phyloP scores from a whole-genome alignment of 192 early-diverging fungal species.

The Dissophora globulifera region DNA sequence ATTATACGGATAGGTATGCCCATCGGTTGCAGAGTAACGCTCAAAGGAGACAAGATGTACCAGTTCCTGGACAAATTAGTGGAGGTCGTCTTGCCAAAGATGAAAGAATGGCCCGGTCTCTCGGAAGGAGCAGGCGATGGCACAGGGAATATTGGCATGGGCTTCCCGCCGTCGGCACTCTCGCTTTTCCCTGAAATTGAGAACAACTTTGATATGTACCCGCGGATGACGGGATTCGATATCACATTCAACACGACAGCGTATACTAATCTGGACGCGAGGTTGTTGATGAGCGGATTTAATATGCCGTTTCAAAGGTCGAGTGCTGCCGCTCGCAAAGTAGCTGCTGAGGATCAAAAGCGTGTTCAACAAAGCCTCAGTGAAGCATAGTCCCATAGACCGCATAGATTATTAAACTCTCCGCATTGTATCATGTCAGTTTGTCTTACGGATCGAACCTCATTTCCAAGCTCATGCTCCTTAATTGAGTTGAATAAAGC shows the following conservation, averaged over 20 bases:
- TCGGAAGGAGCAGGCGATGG: constrained; percentile 79
- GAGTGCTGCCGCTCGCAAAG: constrained; percentile 8
- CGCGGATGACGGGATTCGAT: constrained; percentile 87
- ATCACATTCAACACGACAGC: constrained; percentile 89
- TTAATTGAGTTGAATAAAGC: no score
- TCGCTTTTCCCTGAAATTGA: constrained; percentile 98
- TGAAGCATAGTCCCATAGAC: no score
- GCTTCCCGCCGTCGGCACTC: constrained; percentile 84
- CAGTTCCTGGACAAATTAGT: constrained; percentile 94
- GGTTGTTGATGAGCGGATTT: constrained; percentile 88
- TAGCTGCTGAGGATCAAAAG: neutral
- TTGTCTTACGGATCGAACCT: no score
- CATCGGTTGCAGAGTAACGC: constrained; percentile 82
- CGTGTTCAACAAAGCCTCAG: no score
- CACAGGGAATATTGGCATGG: constrained; percentile 85
- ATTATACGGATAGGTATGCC: constrained; percentile 74
- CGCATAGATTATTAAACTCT: no score
- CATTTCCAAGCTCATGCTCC: no score
- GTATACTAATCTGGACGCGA: constrained; percentile 77
- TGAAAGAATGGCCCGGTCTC: constrained; percentile 91
- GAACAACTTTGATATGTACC: constrained; percentile 93
- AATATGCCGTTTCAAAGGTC: constrained; percentile 82
- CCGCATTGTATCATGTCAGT: no score
- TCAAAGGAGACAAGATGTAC: constrained; percentile 89
- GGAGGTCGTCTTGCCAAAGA: constrained; percentile 92